A percentile compares a stretch with the other conserved stretches of the same genome.
Evolutionary conservation across 2,329 filamentous ascomycete genomes (phyloP).

Genomic region (Aspergillus spinulosporus): DNA sequence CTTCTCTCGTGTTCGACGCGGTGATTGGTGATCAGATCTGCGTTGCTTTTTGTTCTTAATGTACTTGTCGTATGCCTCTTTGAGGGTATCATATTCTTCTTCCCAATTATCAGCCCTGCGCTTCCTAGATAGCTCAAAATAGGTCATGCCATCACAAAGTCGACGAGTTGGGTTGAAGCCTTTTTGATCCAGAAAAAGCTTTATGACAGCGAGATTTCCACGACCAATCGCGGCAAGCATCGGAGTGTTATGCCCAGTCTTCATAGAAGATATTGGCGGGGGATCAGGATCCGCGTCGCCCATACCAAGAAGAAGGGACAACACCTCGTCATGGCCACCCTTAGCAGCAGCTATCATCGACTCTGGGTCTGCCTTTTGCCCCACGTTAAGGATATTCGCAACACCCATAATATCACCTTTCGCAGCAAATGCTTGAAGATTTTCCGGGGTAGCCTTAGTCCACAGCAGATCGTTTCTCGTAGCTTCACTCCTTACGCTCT

Average conservation of each 20-base stretch:
- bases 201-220: slow-evolving; percentile 79
- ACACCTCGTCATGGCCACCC: slow-evolving; percentile 84
- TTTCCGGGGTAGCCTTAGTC: slow-evolving; percentile 53
- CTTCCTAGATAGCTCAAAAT: slow-evolving; percentile 81
- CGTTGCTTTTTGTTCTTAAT: slow-evolving; percentile 33
- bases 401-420: slow-evolving; percentile 53
- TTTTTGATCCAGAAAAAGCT: slow-evolving; percentile 73
- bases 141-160: slow-evolving; percentile 73
- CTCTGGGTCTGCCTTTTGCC: slow-evolving; percentile 69
- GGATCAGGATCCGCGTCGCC: slow-evolving; percentile 70
- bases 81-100: slow-evolving; percentile 78
- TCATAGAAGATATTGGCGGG: slow-evolving; percentile 58
- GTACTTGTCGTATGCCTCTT: slow-evolving; percentile 56
- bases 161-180: slow-evolving; percentile 78
- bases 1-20: slow-evolving; percentile 41
- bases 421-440: slow-evolving; percentile 50
- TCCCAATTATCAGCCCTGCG: slow-evolving; percentile 86
- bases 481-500: slow-evolving; percentile 51
- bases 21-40: slow-evolving; percentile 39
- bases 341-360: slow-evolving; percentile 88
- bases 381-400: slow-evolving; percentile 51
- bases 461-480: slow-evolving; percentile 53
- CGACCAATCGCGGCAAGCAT: slow-evolving; percentile 93
- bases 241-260: slow-evolving; percentile 77
- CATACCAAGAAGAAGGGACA: slow-evolving; percentile 73